Evolutionary conservation across 441 rosid genomes (phyloP), one percentile per base, ranked within the genome.

Genomic region (Isatis lusitanica): DNA sequence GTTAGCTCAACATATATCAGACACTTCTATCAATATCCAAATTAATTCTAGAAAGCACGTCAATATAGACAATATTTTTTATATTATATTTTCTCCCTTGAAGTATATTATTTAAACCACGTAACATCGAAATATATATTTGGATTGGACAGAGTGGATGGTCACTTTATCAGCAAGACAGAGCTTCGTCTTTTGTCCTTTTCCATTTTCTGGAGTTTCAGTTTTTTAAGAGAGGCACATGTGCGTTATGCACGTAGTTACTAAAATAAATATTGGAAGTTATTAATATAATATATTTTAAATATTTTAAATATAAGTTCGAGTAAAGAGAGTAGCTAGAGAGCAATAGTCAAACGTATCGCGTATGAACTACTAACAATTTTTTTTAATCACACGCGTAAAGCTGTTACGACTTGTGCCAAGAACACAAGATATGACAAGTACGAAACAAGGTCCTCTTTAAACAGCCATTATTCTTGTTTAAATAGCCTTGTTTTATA

Each of bases 371-470:
- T 13, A 13, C 18, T 17, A 55, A 55, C 60, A 55, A 1, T 7
- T 30, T 28, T 53, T 30, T 13, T 55, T 36, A 28, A 30, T 30
- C 60, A 55, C 60, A 55, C 79, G 79, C 79, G 74, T 46, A 15
- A 63, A 53, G 74, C 42, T 53, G 7, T 38, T 24, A 68, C 50
- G 79, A 75, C 79, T 55, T 69, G 60, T 43, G 57, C 28, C 6
- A 52, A 52, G 68, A 74, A 68, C 74, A 68, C 70, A 53, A 75
- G 35, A 62, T 36, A 57, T 68, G 79, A 75, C 77, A 47, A 16
- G 16, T 65, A 56, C 9, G 30, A 18, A 10, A 11, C 3, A 36
- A 46, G 60, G 77, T 57, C 72, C 21, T 65, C 51, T 65, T 73
- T 56, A 56, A 60, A 56, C 77, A 46, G 43, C 77, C 36, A 26